Base-by-base conservation (phyloP, 2,329 filamentous ascomycete species). In the Botrytis squamosa region DNA sequence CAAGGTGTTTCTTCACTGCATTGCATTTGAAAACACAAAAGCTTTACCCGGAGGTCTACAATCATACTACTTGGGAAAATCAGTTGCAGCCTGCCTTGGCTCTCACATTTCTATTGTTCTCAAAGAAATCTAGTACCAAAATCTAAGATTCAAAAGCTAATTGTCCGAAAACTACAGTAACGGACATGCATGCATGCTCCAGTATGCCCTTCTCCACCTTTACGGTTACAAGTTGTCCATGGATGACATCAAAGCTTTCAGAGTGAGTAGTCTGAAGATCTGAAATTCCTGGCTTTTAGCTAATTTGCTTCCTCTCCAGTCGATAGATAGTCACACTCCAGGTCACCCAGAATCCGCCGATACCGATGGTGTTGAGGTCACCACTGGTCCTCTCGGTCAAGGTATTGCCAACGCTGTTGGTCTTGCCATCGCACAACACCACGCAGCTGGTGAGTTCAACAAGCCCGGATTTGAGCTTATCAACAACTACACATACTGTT, bases 101-200 rank as follows among this genome's bases (percentile, higher is more conserved):
- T 52, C 25, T 57, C 4, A 40, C 18, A 33, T 22, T 42, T 18
- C 1, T 33, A n/a, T 57, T 16, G 22, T 33, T 42, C 16, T 10
- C 49, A 68, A 33, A 16, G 10, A 40, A 42, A 8, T 42, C 14
- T 57, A 33, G 10, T 22, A 55, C 10, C 25, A 33, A n/a, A 9
- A 18, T 33, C 14, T 22, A 36, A 62, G 52, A 20, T 29, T 12
- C 9, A 60, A 40, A 71, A 55, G 59, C 67, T 74, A 36, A 71
- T 57, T 68, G 66, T 52, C 67, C 46, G 38, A 62, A 55, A 59
- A 36, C 36, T 25, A 70, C 80, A 98, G 95, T 76, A 99, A 99
- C 88, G 96, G 96, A 80, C 96, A 99, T 87, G 96, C 92, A 81
- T 99, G 96, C 90, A 97, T 99, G 95, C 93, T 99, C 75, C 96